Percentiles rank a stretch among this genome's conserved stretches.
These are phyloP conservation scores for Acanthamoeba lenticulata DNA, from an alignment of 208 protist genomes.

Conservation along the genomic window DNA sequence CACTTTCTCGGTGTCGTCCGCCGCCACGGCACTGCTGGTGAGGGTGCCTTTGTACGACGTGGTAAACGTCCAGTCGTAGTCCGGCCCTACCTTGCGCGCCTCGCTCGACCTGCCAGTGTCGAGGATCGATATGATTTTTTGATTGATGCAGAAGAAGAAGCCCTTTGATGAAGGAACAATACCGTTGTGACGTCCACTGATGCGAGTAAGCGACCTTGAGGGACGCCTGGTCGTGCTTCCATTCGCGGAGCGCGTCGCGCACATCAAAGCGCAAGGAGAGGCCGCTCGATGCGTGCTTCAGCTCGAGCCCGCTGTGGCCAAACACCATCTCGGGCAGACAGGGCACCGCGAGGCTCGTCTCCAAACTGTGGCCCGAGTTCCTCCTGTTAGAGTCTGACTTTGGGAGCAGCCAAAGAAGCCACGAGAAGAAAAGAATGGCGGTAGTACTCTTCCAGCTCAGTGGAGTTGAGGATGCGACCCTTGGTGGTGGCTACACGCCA, in stretches of 20 bases:
- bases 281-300: not conserved
- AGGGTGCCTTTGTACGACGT: slow-evolving; percentile 18
- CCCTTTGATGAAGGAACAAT: not conserved
- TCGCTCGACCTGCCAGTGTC: not conserved
- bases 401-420: not conserved
- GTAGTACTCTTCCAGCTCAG: slow-evolving; percentile 8
- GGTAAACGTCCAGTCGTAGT: slow-evolving; percentile 60
- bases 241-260: not conserved
- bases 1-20: not conserved
- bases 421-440: not conserved
- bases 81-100: not conserved
- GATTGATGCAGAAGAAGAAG: not conserved
- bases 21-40: not conserved
- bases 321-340: slow-evolving; percentile 60
- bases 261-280: not conserved
- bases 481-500: not conserved
- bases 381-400: not conserved
- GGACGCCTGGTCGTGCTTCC: not conserved
- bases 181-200: slow-evolving; percentile 14
- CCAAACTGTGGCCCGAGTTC: not conserved
- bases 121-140: not conserved
- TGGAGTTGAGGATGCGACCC: slow-evolving; percentile 37
- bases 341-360: not conserved
- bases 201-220: slow-evolving; percentile 51
- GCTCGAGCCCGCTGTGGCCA: slow-evolving; percentile 25